Percentiles rank a stretch among this genome's conserved stretches.
Evolutionary conservation across 495 filamentous ascomycete species (phyloP).

Genomic region (Astrocystis sublimbata): DNA sequence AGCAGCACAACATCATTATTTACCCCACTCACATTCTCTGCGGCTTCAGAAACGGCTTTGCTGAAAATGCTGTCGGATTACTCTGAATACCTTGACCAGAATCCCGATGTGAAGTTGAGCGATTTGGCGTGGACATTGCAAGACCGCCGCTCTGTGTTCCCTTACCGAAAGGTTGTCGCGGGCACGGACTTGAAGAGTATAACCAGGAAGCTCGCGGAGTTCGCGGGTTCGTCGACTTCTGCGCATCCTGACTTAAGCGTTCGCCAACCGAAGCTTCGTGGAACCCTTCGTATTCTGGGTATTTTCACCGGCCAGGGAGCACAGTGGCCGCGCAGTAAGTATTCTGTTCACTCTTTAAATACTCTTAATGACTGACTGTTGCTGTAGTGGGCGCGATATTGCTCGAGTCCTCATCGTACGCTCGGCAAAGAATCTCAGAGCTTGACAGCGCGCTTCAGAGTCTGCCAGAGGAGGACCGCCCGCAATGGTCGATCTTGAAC

Average conservation of each 20-base stretch:
- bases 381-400: neutral
- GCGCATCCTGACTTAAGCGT: neutral
- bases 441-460: constrained; percentile 9
- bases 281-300: constrained; percentile 21
- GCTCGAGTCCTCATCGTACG: neutral
- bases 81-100: too few species aligned
- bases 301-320: constrained; percentile 32
- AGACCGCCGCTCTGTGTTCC: neutral
- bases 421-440: constrained; percentile 19
- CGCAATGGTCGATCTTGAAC: constrained; percentile 48
- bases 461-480: constrained; percentile 40
- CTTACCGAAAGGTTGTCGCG: neutral
- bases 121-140: neutral
- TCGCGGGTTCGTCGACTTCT: neutral
- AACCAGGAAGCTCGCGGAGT: neutral
- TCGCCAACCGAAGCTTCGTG: neutral
- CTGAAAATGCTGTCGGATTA: too few species aligned
- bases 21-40: neutral
- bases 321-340: constrained; percentile 19
- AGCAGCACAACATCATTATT: neutral
- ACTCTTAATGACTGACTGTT: neutral
- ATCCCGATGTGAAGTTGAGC: too few species aligned
- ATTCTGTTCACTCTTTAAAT: neutral
- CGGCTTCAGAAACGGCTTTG: too few species aligned
- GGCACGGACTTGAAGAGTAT: neutral